Conservation (phyloP, 1,284 basidiomycete genomes). For the Ustilago trichophora region DNA sequence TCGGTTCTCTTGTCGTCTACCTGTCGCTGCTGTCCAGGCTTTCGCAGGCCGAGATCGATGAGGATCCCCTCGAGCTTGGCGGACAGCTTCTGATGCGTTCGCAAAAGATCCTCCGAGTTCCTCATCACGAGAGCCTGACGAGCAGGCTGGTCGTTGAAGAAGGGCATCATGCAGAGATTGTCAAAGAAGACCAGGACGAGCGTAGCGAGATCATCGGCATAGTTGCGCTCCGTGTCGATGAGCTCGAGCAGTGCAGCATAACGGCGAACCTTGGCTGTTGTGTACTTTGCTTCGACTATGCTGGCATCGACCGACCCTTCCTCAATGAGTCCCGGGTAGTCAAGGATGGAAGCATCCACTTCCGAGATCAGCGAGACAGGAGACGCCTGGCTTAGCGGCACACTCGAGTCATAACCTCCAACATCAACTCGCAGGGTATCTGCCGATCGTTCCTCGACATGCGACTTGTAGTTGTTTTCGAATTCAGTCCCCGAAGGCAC, state of each 20-base stretch:
- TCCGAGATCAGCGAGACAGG: slow-evolving; percentile 37
- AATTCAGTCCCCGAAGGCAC: slow-evolving; percentile 31
- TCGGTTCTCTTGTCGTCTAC: slow-evolving; percentile 29
- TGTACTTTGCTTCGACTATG: slow-evolving; percentile 21
- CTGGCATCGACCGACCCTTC: slow-evolving; percentile 8
- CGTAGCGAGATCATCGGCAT: slow-evolving; percentile 59
- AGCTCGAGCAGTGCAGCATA: slow-evolving; percentile 62
- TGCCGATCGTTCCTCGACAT: slow-evolving; percentile 29
- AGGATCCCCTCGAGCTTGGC: slow-evolving; percentile 52
- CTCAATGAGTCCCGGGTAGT: slow-evolving; percentile 8
- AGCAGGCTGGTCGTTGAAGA: slow-evolving; percentile 55
- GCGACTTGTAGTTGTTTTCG: slow-evolving; percentile 31
- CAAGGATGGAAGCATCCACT: slow-evolving; percentile 10
- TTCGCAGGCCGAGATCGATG: slow-evolving; percentile 43
- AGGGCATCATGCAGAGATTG: slow-evolving; percentile 58
- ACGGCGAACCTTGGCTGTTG: slow-evolving; percentile 38
- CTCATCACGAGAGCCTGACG: slow-evolving; percentile 56
- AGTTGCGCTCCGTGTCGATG: slow-evolving; percentile 63
- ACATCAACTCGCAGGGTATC: slow-evolving; percentile 32
- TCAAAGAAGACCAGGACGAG: slow-evolving; percentile 62
- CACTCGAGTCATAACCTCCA: slow-evolving; percentile 9
- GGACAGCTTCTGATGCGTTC: slow-evolving; percentile 54
- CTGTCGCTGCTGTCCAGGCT: slow-evolving; percentile 7
- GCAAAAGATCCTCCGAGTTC: slow-evolving; percentile 56
- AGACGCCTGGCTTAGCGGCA: slow-evolving; percentile 21